Conservation (phyloP, 768 basidiomycete genomes). For the Lactifluus echinatus region DNA sequence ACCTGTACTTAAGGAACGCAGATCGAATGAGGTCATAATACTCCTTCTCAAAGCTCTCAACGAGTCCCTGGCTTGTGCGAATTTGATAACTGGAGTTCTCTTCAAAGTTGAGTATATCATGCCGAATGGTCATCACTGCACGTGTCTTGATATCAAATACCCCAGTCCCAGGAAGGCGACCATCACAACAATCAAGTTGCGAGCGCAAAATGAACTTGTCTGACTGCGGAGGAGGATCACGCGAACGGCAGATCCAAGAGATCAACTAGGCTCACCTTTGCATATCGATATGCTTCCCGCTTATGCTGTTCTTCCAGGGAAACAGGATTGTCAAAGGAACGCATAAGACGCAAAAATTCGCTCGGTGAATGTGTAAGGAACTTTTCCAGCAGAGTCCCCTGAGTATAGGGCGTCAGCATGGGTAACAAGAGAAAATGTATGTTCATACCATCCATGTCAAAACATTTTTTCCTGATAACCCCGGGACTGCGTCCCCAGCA, state of each 20-base stretch:
- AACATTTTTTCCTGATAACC: slow-evolving; percentile 52
- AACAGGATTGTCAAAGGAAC: slow-evolving; percentile 24
- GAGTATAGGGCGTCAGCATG: neutral
- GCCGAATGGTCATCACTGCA: slow-evolving; percentile 72
- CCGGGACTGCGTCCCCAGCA: slow-evolving; percentile 31
- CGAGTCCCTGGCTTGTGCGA: slow-evolving; percentile 46
- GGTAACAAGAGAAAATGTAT: neutral
- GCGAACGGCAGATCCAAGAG: neutral
- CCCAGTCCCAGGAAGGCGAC: slow-evolving; percentile 76
- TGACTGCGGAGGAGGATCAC: slow-evolving; percentile 30
- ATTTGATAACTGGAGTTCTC: slow-evolving; percentile 79
- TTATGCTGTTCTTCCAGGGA: slow-evolving; percentile 29
- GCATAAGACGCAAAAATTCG: slow-evolving; percentile 53
- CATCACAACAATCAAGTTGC: slow-evolving; percentile 83
- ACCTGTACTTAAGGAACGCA: slow-evolving; percentile 93
- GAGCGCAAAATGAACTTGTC: slow-evolving; percentile 81
- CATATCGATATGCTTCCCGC: slow-evolving; percentile 78
- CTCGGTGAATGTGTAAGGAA: slow-evolving; percentile 60
- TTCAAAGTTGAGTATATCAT: slow-evolving; percentile 82
- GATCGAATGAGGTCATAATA: slow-evolving; percentile 92
- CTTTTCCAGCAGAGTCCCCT: slow-evolving; percentile 89
- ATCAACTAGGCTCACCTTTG: slow-evolving; percentile 45
- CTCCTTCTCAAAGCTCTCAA: slow-evolving; percentile 85
- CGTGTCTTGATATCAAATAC: slow-evolving; percentile 97
- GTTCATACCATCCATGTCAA: slow-evolving; percentile 57